A percentile compares a stretch with the other conserved stretches of the same genome.
These are phyloP conservation scores for Fusarium longipes DNA, from an alignment of 2,329 filamentous ascomycete species.

Conservation along the genomic window DNA sequence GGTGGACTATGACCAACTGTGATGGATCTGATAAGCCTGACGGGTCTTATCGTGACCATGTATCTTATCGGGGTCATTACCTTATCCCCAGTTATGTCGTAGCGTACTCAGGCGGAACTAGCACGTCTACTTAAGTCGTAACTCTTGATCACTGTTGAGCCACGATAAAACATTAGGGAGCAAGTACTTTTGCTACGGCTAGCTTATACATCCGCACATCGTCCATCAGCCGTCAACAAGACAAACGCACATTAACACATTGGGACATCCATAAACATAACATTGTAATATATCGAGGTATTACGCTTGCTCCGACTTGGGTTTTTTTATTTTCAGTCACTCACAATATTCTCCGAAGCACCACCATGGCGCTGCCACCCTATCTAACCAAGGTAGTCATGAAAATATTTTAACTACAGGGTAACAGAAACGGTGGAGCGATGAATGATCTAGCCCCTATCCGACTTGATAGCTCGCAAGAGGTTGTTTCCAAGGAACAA, in stretches of 20 bases:
- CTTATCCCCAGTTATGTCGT: no score
- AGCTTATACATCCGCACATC: no score
- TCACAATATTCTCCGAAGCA: accelerated
- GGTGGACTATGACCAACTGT: accelerated
- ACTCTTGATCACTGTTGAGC: accelerated
- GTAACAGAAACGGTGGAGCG: background rate
- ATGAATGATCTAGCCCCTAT: no score
- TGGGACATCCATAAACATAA: no score
- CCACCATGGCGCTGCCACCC: background rate
- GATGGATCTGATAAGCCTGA: background rate
- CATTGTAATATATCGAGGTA: no score
- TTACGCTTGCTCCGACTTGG: no score
- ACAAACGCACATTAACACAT: no score
- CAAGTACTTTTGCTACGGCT: background rate
- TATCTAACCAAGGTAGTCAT: background rate
- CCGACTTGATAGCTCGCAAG: no score
- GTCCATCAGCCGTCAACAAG: no score
- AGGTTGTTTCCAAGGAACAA: background rate
- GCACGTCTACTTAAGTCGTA: background rate
- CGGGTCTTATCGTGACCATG: background rate
- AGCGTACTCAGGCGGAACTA: no score
- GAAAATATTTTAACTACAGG: background rate
- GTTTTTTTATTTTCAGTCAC: no score
- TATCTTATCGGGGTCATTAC: background rate
- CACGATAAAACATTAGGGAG: accelerated